Base-by-base conservation (phyloP, 208 protist genomes). In the Leishmania amazonensis region DNA sequence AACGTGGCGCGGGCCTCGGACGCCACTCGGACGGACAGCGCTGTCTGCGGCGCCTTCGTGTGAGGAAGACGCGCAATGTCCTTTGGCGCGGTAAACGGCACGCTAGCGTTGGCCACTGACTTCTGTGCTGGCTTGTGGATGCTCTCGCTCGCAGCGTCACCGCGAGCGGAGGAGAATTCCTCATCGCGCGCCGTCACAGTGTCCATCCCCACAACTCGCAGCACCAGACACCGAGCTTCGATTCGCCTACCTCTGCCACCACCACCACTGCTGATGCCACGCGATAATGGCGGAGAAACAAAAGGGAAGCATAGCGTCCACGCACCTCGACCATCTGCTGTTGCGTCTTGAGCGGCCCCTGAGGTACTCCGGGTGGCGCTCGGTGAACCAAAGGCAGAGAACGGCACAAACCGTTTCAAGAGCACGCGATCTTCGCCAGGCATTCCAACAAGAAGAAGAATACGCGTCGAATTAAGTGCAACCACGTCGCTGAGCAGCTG, bases 391-490 rank as follows among this genome's bases (percentile, higher is more conserved):
- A 64, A 11, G 65, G 79, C 13, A 11, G 67, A 40, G 3, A 85
- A 35, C 0, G 85, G 75, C 38, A 88, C 75, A 73, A 81, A 83
- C 51, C 85, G 75, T 70, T 83, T 88, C 35, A 93, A 51, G 68
- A 89, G 81, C 21, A 91, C 76, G 7, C 67, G 21, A 78, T 93
- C 90, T 0, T 70, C 73, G 54, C 17, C 71, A 24, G 60, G 62
- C 42, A 85, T 77, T 3, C 90, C 90, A 2, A 91, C 87, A n/a
- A 93, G 60, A 24, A 91, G 70, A 31, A 86, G 75, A 72, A 85
- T 70, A 8, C 80, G 80, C 5, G 68, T 51, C 7, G 62, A 45
- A 24, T 76, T 53, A 3, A 31, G 53, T 38, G 65, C 40, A 2
- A 64, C 24, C 11, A 31, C 15, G 24, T 76, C 75, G n/a, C 53